Evolutionary conservation across 1,284 basidiomycete genomes (phyloP), one percentile per base, ranked within the genome.

Genomic region (Rhodotorula sp.): DNA sequence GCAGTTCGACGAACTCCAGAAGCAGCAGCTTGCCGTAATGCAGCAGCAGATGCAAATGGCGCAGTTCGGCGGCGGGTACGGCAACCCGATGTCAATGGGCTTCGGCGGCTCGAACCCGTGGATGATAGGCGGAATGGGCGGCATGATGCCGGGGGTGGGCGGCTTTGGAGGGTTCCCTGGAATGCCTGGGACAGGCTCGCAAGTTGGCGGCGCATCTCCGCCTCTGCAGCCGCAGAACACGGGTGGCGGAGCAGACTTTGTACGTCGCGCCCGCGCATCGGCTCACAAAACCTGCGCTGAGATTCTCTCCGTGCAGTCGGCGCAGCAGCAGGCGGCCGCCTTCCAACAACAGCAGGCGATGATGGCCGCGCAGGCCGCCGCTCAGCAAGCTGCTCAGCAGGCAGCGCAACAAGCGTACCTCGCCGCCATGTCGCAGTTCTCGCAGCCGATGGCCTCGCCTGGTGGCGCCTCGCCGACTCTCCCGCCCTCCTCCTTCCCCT

Each of bases 1-100:
- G 74, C 90, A 94, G 79, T 86, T 93, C 69, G 91, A 96, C 79
- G 91, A 94, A 47, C 85, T 90, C 68, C 92, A 96, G 79, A 86
- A 88, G 65, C 88, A 91, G 80, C 93, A 95, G 79, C 83, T 92
- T 72, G 60, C 65, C 20, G 51, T 66, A 58, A 58, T 65, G 40
- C 65, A 71, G 40, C 70, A 72, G 59, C 71, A 73, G 37, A 68
- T 94, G 76, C 89, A 91, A 79, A 89, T 90, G 85, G 87, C 89
- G 77, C 87, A 89, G 78, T 80, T 78, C 58, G 77, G 74, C 62
- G 74, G 73, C 31, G 84, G 85, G 9, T 70, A 69, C 34, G 73
- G 67, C 58, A 72, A 71, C 67, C 73, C 76, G 58, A 77, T 76
- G 63, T 59, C 64, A 34, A 69, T 69, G 66, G 68, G 62, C 68